Evolutionary conservation across 495 filamentous ascomycete species (phyloP), one percentile per base, ranked within the genome.

Genomic region (Corynascus novoguineensis): DNA sequence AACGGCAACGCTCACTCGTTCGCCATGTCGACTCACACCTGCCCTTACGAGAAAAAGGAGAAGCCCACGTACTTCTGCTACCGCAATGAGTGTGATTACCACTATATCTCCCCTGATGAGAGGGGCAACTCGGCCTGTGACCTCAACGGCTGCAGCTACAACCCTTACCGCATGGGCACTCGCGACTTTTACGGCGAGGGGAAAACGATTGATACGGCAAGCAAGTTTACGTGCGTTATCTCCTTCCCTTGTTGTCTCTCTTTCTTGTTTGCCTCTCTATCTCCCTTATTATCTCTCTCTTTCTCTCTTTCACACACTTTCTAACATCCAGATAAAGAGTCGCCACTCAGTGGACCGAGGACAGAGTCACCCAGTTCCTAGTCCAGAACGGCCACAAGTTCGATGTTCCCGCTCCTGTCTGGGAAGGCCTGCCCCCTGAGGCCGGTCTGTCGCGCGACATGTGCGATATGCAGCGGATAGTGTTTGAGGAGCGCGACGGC

Each of bases 71-170:
- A 25, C n/a, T n/a, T 59, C 19, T 88, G 86, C 68, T 65, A 72
- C 7, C 66, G 47, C 9, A 56, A 62, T 46, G 46, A 51, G 21
- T 79, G 76, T 49, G 70, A 73, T 44, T 71, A n/a, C n/a, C n/a
- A 15, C n/a, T 32, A 67, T 31, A 71, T 66, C 9, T 70, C 70
- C 60, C 70, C 68, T 7, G 64, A 60, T 6, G 65, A 68, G 50
- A 61, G 73, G 58, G 73, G 69, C 53, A 66, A 60, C 42, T 79
- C 73, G 41, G 75, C 79, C 53, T 89, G 86, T 60, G 86, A 90
- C 63, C 78, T 81, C 49, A 81, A 65, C 62, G 74, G 74, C 29
- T 90, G 86, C 68, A 83, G 86, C 62, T 87, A 83, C 78, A 90
- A 89, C 79, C 76, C 83, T 3, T 89, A 81, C 76, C 79, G 79